Evolutionary conservation across 257 asterid genomes (phyloP), one percentile per base, ranked within the genome.

Genomic region (Lavandula angustifolia): DNA sequence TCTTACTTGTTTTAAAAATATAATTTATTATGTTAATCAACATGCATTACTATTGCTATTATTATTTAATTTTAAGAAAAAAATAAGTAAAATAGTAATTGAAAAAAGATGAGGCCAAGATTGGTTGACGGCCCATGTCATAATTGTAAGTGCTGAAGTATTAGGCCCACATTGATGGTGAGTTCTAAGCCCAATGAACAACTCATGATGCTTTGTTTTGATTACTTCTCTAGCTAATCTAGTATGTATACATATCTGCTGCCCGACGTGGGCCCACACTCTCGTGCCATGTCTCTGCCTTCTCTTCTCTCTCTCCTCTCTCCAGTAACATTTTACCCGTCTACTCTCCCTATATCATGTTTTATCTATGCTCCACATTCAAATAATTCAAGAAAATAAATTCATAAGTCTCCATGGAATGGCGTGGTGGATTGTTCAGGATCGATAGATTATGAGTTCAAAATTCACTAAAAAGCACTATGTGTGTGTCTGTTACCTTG

Each of bases 101-200:
- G 22, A 43, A 62, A 42, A 6, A 51, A 59, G 68, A 43, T 48
- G 83, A 72, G 81, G 88, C 32, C 42, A 31, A 66, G 68, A 53
- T 27, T 50, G 14, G 10, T 32, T 1, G 4, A 29, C 71, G 85
- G 83, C 70, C 82, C 82, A 73, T 76, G 5, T 67, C 34, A 34
- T 57, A 67, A 73, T 51, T 55, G 31, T 56, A 22, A 29, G 48
- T 49, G 52, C 34, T 4, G 55, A n/a, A 5, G 1, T 3, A 10
- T n/a, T 7, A 69, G 87, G 82, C 78, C 84, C 74, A 70, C 78
- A 34, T 41, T 29, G 48, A 43, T 53, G 41, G 35, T 16, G 27
- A 55, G 54, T 40, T 53, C 5, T 46, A 67, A 69, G 85, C 88
- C 88, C 88, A 78, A 65, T 58, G 64, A 72, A 74, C 74, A 68